phyloP scores from a whole-genome alignment of 139 green algal species.

The Chlorella sp. region DNA sequence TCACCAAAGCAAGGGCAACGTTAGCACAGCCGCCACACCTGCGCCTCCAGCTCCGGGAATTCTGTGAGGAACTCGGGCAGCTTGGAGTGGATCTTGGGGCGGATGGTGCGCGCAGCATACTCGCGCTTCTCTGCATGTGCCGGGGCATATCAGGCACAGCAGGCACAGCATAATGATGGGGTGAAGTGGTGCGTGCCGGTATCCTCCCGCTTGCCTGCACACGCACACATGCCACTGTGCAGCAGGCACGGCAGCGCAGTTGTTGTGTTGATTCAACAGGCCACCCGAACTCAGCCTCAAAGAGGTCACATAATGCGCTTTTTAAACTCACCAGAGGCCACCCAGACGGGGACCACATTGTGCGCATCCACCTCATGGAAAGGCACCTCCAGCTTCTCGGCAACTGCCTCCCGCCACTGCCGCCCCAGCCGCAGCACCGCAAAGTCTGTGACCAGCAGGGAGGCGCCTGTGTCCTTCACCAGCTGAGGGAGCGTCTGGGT shows the following conservation, averaged over 20 bases:
- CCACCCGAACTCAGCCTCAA: background rate
- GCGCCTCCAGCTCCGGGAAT: slow-evolving; percentile 55
- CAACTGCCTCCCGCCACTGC: slow-evolving; percentile 70
- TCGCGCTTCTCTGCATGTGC: slow-evolving; percentile 85
- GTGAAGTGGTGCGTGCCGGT: background rate
- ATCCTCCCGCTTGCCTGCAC: background rate
- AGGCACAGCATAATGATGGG: background rate
- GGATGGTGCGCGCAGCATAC: slow-evolving; percentile 90
- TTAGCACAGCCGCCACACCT: background rate
- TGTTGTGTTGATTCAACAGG: no score
- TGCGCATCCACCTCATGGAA: slow-evolving; percentile 96
- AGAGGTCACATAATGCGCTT: background rate
- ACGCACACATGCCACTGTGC: no score
- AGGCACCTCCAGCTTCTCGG: slow-evolving; percentile 44
- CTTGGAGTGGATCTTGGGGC: slow-evolving; percentile 88
- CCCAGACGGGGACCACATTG: slow-evolving; percentile 96
- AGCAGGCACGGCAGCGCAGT: no score
- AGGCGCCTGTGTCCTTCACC: slow-evolving; percentile 61
- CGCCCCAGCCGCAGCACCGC: slow-evolving; percentile 79
- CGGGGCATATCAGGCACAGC: background rate
- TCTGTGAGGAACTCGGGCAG: slow-evolving; percentile 87
- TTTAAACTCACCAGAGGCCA: slow-evolving; percentile 51
- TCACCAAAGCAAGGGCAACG: background rate
- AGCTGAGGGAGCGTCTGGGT: slow-evolving; percentile 79
- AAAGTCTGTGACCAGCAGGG: slow-evolving; percentile 92